phyloP scores from a whole-genome alignment of 768 basidiomycete species.

The Agaricus sinodeliciosus region DNA sequence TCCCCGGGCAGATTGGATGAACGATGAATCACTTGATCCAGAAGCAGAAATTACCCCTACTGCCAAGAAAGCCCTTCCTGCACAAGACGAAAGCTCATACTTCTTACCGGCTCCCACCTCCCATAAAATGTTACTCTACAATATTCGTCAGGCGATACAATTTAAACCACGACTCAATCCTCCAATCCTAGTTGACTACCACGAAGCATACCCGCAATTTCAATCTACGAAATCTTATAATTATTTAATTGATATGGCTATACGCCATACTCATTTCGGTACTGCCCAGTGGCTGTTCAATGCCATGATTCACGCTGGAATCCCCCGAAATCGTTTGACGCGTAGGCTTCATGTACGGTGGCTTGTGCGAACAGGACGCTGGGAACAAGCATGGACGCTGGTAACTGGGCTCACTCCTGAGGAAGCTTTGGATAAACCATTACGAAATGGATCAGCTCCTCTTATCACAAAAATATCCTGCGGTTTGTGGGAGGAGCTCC shows the following conservation, averaged over 20 bases:
- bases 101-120: background rate
- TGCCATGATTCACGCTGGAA: slow-evolving; percentile 8
- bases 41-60: no score
- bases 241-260: slow-evolving; percentile 10
- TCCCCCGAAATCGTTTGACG: slow-evolving; percentile 8
- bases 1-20: no score
- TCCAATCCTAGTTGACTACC: slow-evolving; percentile 13
- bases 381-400: slow-evolving; percentile 13
- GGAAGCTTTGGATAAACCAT: slow-evolving; percentile 6
- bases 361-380: slow-evolving; percentile 13
- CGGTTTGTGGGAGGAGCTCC: slow-evolving; percentile 48
- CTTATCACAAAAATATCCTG: slow-evolving; percentile 27
- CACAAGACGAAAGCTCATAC: background rate
- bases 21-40: no score
- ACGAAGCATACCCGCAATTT: slow-evolving; percentile 10
- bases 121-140: background rate
- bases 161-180: slow-evolving; percentile 7
- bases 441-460: slow-evolving; percentile 3
- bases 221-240: slow-evolving; percentile 14
- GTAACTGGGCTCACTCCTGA: slow-evolving; percentile 4
- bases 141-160: slow-evolving; percentile 2
- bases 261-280: slow-evolving; percentile 13
- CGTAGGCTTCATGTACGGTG: slow-evolving; percentile 11
- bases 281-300: slow-evolving; percentile 10
- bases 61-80: no score